Conservation (phyloP, 2,329 filamentous ascomycete species). For the Neofusicoccum kwambonambiense region DNA sequence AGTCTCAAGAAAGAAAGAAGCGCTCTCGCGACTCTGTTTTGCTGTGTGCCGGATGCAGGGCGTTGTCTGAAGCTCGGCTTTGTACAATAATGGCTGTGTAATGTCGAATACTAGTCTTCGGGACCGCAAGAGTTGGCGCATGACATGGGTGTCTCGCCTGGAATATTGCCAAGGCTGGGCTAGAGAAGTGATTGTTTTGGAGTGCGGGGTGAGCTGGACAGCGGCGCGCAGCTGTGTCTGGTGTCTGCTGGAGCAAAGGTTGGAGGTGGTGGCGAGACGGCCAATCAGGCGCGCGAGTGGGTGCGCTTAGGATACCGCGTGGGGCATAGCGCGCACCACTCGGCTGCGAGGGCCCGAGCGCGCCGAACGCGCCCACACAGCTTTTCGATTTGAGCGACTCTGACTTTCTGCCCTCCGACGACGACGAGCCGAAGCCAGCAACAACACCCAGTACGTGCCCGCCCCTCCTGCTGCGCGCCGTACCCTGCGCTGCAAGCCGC, state of each 20-base stretch:
- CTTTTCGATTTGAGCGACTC: conserved; percentile 10
- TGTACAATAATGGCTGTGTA: conserved; percentile 11
- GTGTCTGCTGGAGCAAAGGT: neutral
- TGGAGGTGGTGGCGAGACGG: neutral
- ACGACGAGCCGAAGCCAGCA: conserved; percentile 19
- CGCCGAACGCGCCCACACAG: conserved; percentile 6
- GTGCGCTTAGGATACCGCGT: neutral
- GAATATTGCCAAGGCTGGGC: conserved; percentile 1
- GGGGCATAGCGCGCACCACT: neutral
- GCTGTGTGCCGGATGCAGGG: conserved; percentile 8
- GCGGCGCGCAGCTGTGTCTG: neutral
- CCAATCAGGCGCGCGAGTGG: neutral
- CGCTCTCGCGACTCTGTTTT: conserved; percentile 9
- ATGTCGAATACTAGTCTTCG: neutral
- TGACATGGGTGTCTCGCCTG: neutral
- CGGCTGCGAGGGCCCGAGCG: conserved; percentile 8
- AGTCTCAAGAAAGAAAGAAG: conserved; percentile 15
- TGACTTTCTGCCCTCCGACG: conserved; percentile 15
- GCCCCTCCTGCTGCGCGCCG: neutral
- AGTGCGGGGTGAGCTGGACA: conserved; percentile 4
- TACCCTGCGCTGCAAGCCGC: neutral
- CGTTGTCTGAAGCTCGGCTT: conserved; percentile 8
- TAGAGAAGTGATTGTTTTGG: neutral
- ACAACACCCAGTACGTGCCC: conserved; percentile 13
- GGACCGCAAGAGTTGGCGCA: neutral